phyloP scores from a whole-genome alignment of 495 filamentous ascomycete genomes.

The Neurospora pannonica region DNA sequence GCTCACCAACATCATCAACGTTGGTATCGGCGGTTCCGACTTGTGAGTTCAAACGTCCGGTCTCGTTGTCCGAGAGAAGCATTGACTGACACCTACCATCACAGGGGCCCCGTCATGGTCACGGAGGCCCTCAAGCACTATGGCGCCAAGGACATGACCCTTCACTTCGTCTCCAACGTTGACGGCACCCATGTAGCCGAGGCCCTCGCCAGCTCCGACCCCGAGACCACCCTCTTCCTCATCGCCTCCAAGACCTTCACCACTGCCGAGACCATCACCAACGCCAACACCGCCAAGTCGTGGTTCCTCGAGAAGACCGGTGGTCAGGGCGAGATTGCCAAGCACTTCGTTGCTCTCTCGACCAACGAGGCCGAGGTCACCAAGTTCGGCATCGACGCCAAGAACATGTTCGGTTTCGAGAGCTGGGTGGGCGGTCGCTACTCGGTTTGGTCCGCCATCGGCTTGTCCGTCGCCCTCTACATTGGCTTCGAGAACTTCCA shows the following conservation, averaged over 20 bases:
- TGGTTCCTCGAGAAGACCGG: slow-evolving; percentile 87
- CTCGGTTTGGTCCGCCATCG: slow-evolving; percentile 97
- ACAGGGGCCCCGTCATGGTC: slow-evolving; percentile 94
- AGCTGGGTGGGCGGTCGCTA: slow-evolving; percentile 98
- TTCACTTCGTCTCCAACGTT: slow-evolving; percentile 99
- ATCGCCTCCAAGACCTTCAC: slow-evolving; percentile 99
- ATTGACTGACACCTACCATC: neutral
- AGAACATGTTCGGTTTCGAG: slow-evolving; percentile 99
- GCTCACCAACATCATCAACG: slow-evolving; percentile 91
- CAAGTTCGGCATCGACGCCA: slow-evolving; percentile 94
- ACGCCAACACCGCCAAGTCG: slow-evolving; percentile 89
- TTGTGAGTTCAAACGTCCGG: slow-evolving; percentile 51
- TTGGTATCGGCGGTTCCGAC: slow-evolving; percentile 97
- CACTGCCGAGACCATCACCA: slow-evolving; percentile 92
- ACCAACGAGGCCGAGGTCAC: slow-evolving; percentile 92
- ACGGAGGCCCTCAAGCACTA: slow-evolving; percentile 95
- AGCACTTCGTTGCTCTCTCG: slow-evolving; percentile 97
- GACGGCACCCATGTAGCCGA: slow-evolving; percentile 97
- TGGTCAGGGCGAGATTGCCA: slow-evolving; percentile 75
- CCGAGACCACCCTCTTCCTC: slow-evolving; percentile 95
- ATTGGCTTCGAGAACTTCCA: slow-evolving; percentile 97
- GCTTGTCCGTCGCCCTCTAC: slow-evolving; percentile 85
- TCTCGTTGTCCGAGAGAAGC: neutral
- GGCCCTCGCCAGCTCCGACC: slow-evolving; percentile 77
- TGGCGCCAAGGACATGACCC: slow-evolving; percentile 67